Percentiles rank a stretch among this genome's conserved stretches.
These are phyloP conservation scores for Lophiotrema nucula DNA, from an alignment of 495 filamentous ascomycete species.

Conservation along the genomic window DNA sequence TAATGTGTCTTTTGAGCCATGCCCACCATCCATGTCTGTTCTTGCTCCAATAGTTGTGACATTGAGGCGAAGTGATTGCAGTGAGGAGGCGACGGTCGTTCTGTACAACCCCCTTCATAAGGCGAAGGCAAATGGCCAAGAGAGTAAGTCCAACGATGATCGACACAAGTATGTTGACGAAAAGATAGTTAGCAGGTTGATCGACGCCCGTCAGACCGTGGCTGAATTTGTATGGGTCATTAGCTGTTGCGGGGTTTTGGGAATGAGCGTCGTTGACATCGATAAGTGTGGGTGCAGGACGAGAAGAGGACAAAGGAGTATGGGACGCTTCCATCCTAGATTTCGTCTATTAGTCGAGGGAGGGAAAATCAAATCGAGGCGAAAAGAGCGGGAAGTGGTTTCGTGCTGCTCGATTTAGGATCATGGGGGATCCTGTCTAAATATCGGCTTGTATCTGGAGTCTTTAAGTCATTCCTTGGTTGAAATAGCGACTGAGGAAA, in stretches of 20 bases:
- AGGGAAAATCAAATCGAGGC: too few relatives aligned
- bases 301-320: too few relatives aligned
- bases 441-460: too few relatives aligned
- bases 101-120: not conserved
- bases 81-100: not conserved
- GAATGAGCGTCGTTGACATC: slow-evolving; percentile 4
- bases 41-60: slow-evolving; percentile 4
- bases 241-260: not conserved
- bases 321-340: too few relatives aligned
- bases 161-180: slow-evolving; percentile 8
- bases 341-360: too few relatives aligned
- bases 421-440: too few relatives aligned
- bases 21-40: not conserved
- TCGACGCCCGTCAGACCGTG: slow-evolving; percentile 22
- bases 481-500: too few relatives aligned
- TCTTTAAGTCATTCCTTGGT: too few relatives aligned
- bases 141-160: slow-evolving; percentile 1
- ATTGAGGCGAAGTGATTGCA: not conserved
- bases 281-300: not conserved
- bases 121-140: slow-evolving; percentile 1
- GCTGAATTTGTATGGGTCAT: slow-evolving; percentile 11
- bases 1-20: slow-evolving; percentile 5
- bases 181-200: slow-evolving; percentile 19
- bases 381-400: too few relatives aligned
- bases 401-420: too few relatives aligned